Base-by-base conservation (phyloP, 495 filamentous ascomycete genomes). In the Neohortaea acidophila region DNA sequence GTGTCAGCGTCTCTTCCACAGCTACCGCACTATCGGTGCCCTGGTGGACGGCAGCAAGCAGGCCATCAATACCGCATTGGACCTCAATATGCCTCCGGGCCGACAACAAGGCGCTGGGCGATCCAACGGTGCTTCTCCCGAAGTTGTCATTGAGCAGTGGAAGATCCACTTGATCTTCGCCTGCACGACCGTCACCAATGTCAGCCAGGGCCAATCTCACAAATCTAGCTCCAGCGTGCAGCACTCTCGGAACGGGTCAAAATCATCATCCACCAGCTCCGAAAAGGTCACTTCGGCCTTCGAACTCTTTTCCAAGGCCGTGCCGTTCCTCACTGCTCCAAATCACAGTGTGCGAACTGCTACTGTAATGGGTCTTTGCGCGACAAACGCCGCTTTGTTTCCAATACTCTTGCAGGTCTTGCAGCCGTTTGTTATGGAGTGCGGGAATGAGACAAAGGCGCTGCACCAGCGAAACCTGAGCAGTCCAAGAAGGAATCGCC, bases 161-260 rank as follows among this genome's bases (percentile, higher is more conserved):
- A 96, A 93, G 58, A 63, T 96, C n/a, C 94, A 94, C 54, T 68
- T 99, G 28, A 81, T 92, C 30, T 92, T 96, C 59, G 91, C 91
- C 4, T 99, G 91, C 55, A 92, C 85, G 7, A 99, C 91, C 0
- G 66, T 99, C 20, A 86, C 79, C 21, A 87, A 84, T 41, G 73
- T 83, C 13, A 42, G 36, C 27, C 32, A 39, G 24, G 36, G 45
- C 17, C 33, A 38, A 18, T 13, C 73, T 67, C 13, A 66, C 73
- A 70, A 28, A 51, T 48, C 71, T 59, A 48, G 53, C 65, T 68
- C 61, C 47, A 66, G 21, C 32, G 44, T 69, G n/a, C 83, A 92
- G 48, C 86, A 97, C 55, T 70, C 72, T 3, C 73, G 89, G 25
- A 94, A 86, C 54, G 69, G 67, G 6, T 96, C 89, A 3, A 91